Conservation (phyloP, 2,329 filamentous ascomycete genomes). For the Colletotrichum sojae region DNA sequence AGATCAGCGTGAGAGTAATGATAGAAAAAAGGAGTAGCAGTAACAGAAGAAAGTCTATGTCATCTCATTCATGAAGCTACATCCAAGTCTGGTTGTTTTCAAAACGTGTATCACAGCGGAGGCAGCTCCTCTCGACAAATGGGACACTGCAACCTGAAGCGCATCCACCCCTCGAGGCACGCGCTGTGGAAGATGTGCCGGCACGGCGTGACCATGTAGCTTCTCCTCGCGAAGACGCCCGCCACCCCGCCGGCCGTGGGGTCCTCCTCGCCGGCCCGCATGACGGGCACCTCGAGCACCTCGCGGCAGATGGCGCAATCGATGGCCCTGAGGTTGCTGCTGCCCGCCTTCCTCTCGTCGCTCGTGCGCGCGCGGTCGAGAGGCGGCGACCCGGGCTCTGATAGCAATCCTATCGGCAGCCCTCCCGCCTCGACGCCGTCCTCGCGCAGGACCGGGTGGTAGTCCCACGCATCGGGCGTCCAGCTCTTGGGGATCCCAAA, state of each 20-base stretch:
- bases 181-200: conserved; percentile 94
- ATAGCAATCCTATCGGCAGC: conserved; percentile 81
- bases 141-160: conserved; percentile 91
- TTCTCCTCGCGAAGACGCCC: conserved; percentile 81
- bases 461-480: conserved; percentile 88
- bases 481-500: conserved; percentile 83
- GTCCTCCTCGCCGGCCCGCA: conserved; percentile 71
- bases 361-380: conserved; percentile 50
- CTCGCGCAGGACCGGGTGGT: conserved; percentile 89
- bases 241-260: conserved; percentile 66
- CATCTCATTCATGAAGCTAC: not conserved
- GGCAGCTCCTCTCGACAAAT: conserved; percentile 94
- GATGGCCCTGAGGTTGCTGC: conserved; percentile 67
- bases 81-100: not conserved
- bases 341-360: conserved; percentile 48
- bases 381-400: conserved; percentile 43
- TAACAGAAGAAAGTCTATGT: too few relatives aligned
- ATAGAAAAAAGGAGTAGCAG: too few relatives aligned
- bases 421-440: conserved; percentile 85
- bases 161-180: conserved; percentile 97
- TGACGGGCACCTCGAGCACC: conserved; percentile 88
- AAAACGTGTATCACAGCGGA: conserved; percentile 72
- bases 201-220: conserved; percentile 98
- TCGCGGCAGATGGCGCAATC: conserved; percentile 98
- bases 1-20: not conserved